A percentile compares a stretch with the other conserved stretches of the same genome.
Conservation (phyloP, 2,329 filamentous ascomycete genomes). For the Trichoderma oligosporum region DNA sequence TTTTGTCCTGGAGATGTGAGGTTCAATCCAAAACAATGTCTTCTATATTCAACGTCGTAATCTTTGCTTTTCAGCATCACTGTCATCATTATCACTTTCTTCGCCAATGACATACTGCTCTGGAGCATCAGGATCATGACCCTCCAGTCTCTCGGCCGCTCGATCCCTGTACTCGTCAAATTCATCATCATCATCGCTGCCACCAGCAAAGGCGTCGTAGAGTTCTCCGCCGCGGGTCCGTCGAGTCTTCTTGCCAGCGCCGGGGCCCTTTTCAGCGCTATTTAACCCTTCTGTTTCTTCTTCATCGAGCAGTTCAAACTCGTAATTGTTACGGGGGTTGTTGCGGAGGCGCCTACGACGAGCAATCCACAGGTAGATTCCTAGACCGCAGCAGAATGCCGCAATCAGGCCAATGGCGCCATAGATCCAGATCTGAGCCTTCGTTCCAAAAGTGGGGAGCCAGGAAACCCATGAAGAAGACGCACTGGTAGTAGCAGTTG, state of each 20-base stretch:
- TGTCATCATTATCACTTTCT: slow-evolving; percentile 37
- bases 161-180: slow-evolving; percentile 43
- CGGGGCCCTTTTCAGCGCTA: slow-evolving; percentile 43
- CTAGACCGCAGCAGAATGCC: slow-evolving; percentile 76
- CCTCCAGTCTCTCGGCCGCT: slow-evolving; percentile 30
- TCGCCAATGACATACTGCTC: slow-evolving; percentile 52
- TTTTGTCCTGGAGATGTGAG: background rate
- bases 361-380: slow-evolving; percentile 76
- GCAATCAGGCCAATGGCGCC: slow-evolving; percentile 80
- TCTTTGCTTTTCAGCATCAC: slow-evolving; percentile 26
- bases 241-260: slow-evolving; percentile 41
- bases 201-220: slow-evolving; percentile 95
- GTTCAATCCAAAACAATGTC: background rate
- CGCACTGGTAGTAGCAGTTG: slow-evolving; percentile 42
- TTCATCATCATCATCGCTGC: slow-evolving; percentile 63
- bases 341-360: slow-evolving; percentile 72
- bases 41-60: slow-evolving; percentile 22
- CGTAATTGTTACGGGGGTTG: slow-evolving; percentile 76
- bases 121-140: slow-evolving; percentile 32
- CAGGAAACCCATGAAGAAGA: slow-evolving; percentile 77
- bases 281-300: slow-evolving; percentile 63
- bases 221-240: slow-evolving; percentile 75
- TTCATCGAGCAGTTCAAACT: slow-evolving; percentile 88
- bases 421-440: slow-evolving; percentile 90
- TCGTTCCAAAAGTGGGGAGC: slow-evolving; percentile 85